phyloP scores from a whole-genome alignment of 106 monocot genomes.

The Hemerocallis citrina region DNA sequence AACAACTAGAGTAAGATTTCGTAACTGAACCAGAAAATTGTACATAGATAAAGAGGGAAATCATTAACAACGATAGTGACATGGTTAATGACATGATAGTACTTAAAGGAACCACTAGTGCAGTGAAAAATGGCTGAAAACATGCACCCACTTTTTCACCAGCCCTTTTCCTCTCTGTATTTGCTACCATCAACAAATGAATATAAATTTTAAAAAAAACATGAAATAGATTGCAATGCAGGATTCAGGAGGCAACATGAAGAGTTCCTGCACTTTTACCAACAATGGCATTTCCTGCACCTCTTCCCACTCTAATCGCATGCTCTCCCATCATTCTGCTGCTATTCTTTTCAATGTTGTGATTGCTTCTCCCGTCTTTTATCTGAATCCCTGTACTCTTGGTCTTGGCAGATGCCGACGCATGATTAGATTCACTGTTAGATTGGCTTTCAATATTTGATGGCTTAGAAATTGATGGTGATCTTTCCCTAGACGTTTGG shows the following conservation, averaged over 20 bases:
- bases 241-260: conserved; percentile 30
- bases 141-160: no score
- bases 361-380: conserved; percentile 11
- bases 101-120: no score
- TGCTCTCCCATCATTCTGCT: conserved; percentile 10
- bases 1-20: no score
- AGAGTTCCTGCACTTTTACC: conserved; percentile 20
- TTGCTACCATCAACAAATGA: conserved; percentile 9
- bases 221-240: neutral
- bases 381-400: neutral
- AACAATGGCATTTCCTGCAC: conserved; percentile 7
- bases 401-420: neutral
- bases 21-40: no score
- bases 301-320: neutral
- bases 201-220: no score
- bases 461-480: neutral
- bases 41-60: no score
- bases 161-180: no score
- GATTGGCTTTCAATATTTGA: no score
- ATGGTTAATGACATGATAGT: no score
- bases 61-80: no score
- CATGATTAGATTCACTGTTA: neutral
- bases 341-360: neutral
- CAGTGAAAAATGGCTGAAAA: no score
- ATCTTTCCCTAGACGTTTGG: conserved; percentile 3